phyloP scores from a whole-genome alignment of 176 grass and related monocot species.

The Musa beccarii region DNA sequence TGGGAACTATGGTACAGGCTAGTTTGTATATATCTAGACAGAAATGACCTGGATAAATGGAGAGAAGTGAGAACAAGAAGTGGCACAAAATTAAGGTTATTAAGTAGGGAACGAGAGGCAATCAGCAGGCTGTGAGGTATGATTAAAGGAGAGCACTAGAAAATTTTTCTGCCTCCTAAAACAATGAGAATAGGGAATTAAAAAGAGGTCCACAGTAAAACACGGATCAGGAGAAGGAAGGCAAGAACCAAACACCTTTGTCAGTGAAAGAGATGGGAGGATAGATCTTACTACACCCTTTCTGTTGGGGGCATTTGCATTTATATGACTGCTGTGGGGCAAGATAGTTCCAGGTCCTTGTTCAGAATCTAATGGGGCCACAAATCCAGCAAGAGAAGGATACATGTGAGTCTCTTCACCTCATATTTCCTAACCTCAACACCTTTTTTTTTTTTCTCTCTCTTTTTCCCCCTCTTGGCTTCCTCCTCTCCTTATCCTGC shows the following conservation, averaged over 20 bases:
- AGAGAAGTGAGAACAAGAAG: too few species aligned
- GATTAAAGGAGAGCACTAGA: not conserved
- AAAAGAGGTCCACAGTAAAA: constrained; percentile 26
- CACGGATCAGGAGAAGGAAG: constrained; percentile 17
- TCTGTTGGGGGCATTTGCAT: too few species aligned
- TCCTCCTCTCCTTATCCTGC: not conserved
- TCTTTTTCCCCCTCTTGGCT: not conserved
- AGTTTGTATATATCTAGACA: too few species aligned
- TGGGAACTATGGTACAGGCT: too few species aligned
- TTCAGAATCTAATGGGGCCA: constrained; percentile 25
- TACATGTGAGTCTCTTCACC: constrained; percentile 37
- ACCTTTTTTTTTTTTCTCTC: not conserved
- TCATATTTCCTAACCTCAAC: not conserved
- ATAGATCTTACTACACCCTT: constrained; percentile 24
- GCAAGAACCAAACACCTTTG: constrained; percentile 31
- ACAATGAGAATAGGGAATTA: constrained; percentile 15
- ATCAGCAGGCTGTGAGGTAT: too few species aligned
- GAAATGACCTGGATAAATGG: too few species aligned
- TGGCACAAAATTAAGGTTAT: too few species aligned
- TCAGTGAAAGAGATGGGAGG: constrained; percentile 28
- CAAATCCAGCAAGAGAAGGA: constrained; percentile 29
- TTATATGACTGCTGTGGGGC: not conserved
- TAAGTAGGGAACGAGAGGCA: too few species aligned
- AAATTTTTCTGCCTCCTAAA: not conserved
- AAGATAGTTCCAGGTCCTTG: constrained; percentile 28